Conservation (phyloP, 2,329 filamentous ascomycete species). For the Mariannaea sp. region DNA sequence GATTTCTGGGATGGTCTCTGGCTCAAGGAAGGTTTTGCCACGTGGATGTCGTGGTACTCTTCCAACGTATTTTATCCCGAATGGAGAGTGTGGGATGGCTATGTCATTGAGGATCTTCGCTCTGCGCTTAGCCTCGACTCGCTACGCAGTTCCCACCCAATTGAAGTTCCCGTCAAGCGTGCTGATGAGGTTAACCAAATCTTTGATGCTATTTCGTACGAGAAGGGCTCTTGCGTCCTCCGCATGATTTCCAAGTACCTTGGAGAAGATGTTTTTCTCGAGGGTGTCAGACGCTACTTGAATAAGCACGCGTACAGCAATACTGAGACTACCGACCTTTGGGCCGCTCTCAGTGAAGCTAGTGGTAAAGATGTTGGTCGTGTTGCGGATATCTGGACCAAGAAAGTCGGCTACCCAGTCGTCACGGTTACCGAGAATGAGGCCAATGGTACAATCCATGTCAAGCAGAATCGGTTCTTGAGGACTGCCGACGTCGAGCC, state of each 20-base stretch:
- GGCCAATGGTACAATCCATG: slow-evolving; percentile 71
- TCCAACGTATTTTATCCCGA: slow-evolving; percentile 96
- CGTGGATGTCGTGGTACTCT: slow-evolving; percentile 64
- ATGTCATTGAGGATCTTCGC: slow-evolving; percentile 91
- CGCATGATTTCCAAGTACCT: slow-evolving; percentile 97
- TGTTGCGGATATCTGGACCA: slow-evolving; percentile 96
- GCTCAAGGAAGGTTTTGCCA: slow-evolving; percentile 91
- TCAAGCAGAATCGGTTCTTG: slow-evolving; percentile 95
- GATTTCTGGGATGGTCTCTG: slow-evolving; percentile 98
- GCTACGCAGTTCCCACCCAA: slow-evolving; percentile 90
- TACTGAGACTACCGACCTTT: slow-evolving; percentile 88
- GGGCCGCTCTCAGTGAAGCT: slow-evolving; percentile 83
- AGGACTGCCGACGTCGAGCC: slow-evolving; percentile 91
- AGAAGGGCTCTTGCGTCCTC: slow-evolving; percentile 92
- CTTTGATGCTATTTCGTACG: slow-evolving; percentile 96
- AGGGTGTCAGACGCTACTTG: slow-evolving; percentile 87
- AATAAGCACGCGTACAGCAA: slow-evolving; percentile 98
- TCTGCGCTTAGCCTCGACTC: slow-evolving; percentile 87
- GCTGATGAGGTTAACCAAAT: slow-evolving; percentile 98
- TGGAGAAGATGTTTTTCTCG: slow-evolving; percentile 89
- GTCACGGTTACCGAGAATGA: slow-evolving; percentile 75
- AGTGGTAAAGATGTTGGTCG: slow-evolving; percentile 89
- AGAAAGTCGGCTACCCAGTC: slow-evolving; percentile 92
- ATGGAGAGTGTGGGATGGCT: slow-evolving; percentile 97
- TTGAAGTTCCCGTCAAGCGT: slow-evolving; percentile 93